Evolutionary conservation across 140 eudicot species (phyloP), one percentile per base, ranked within the genome.

Genomic region (Cichorium intybus): DNA sequence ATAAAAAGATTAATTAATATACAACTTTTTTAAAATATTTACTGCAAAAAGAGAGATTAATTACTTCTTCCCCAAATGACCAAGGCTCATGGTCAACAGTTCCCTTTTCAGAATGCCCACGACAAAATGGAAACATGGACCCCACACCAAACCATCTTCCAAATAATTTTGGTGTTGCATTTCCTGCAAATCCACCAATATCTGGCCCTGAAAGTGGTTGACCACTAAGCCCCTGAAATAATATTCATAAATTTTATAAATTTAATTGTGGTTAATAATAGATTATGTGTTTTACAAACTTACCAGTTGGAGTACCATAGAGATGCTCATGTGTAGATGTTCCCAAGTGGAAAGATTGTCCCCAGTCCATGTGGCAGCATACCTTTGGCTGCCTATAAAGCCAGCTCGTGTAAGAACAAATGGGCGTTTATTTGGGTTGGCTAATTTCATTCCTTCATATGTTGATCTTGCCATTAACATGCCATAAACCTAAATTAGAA

Each of bases 281-380:
- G 41, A 41, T 12, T 14, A 60, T 34, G 17, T 41, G 39, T 21
- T 5, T 15, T 34, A 50, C 27, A 31, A 29, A 18, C 81, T 82
- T 81, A 92, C 99, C 87, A 92, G 81, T 85, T 92, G 99, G 70
- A 92, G 86, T 59, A 88, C 88, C 99, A 92, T 92, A 34, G 99
- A 77, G 72, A 92, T 82, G 66, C 99, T 88, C 96, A 92, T 92
- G 53, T 92, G 99, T 56, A 92, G 74, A 73, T 92, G 99, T 80
- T 88, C 96, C 99, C 99, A 88, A 18, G 99, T 85, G 2, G 99
- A 92, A 20, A 83, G 83, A 71, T 92, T 92, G 75, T 92, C 99
- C 14, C 99, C 99, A 10, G 97, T 88, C 99, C 99, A 92, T 10
- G 99, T 92, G 20, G 95, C 96, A 61, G 96, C 96, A 63, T 88